Base-by-base conservation (phyloP, 2,329 filamentous ascomycete genomes). In the Colletotrichum camelliae region DNA sequence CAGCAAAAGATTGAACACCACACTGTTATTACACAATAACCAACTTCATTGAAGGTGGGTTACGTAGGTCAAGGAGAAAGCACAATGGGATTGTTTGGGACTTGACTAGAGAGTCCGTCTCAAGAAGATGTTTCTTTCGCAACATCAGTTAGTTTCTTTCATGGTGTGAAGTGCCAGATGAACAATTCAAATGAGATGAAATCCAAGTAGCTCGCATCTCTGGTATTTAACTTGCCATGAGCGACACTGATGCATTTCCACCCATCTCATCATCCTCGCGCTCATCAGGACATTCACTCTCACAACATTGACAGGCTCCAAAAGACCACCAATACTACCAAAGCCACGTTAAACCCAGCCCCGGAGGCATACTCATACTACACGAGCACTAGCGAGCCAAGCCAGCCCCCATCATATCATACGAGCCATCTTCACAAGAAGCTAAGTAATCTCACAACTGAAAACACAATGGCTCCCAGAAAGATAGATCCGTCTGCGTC, bases 131-230 rank as follows among this genome's bases (percentile, higher is more conserved):
- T 10, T n/a, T 13, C n/a, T n/a, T 52, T 2, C 0, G 21, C 43
- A 48, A 13, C n/a, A 2, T 2, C 9, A 12, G 43, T 0, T 21
- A 21, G 10, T 21, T 52, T 21, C 10, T 21, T 52, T 52, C 2
- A 52, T 52, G 43, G n/a, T 1, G 43, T 13, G 21, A 7, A 48
- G 4, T 52, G 43, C 12, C 12, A 7, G 43, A 21, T n/a, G 10
- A 21, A 52, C 10, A 21, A 52, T 0, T 2, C 13, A n/a, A 52
- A 52, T 13, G 2, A 21, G 43, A n/a, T 48, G 43, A 48, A 48
- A 21, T 52, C 6, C n/a, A 21, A 21, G 12, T 0, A 21, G 2
- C 2, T 1, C 2, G 5, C n/a, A 5, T n/a, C 3, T 21, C n/a
- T 21, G 43, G n/a, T 52, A 52, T 0, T 48, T 52, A 52, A 52